Conservation (phyloP, 192 early-diverging fungal species). For the Cladochytrium replicatum region DNA sequence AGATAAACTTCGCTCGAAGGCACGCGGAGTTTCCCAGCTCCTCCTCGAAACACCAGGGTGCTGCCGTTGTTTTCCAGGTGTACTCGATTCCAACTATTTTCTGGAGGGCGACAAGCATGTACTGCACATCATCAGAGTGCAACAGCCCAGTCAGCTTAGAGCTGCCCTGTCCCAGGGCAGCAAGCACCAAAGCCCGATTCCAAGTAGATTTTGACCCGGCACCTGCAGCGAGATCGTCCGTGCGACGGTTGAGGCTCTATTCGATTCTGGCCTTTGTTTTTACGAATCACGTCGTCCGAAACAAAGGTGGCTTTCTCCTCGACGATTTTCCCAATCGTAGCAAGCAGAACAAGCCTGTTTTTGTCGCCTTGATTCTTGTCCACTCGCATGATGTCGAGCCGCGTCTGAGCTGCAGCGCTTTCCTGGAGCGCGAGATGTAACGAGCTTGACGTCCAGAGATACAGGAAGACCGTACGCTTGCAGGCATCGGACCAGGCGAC, state of each 20-base stretch:
- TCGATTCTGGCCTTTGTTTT: conserved; percentile 33
- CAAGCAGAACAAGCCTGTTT: conserved; percentile 83
- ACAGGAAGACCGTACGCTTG: conserved; percentile 82
- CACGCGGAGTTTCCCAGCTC: conserved; percentile 62
- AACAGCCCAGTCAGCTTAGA: conserved; percentile 78
- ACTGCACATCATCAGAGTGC: conserved; percentile 96
- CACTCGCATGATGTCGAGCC: conserved; percentile 85
- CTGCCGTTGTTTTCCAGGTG: conserved; percentile 87
- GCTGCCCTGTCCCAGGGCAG: conserved; percentile 73
- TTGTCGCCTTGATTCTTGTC: conserved; percentile 91
- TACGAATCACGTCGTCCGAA: conserved; percentile 69
- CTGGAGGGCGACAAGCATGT: conserved; percentile 87
- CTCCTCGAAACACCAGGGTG: conserved; percentile 73
- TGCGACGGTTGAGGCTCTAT: too few species aligned
- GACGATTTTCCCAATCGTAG: conserved; percentile 71
- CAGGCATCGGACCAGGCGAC: conserved; percentile 73
- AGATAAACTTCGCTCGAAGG: conserved; percentile 77
- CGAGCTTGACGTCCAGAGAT: conserved; percentile 67
- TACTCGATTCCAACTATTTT: conserved; percentile 77
- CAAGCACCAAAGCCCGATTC: conserved; percentile 89
- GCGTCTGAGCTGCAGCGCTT: conserved; percentile 61
- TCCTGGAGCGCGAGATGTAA: conserved; percentile 48
- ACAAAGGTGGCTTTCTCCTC: conserved; percentile 77
- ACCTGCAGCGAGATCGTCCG: conserved; percentile 63
- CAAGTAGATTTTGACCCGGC: conserved; percentile 97